Conservation (phyloP, 2,329 filamentous ascomycete genomes). For the Pezicula radicicola region DNA sequence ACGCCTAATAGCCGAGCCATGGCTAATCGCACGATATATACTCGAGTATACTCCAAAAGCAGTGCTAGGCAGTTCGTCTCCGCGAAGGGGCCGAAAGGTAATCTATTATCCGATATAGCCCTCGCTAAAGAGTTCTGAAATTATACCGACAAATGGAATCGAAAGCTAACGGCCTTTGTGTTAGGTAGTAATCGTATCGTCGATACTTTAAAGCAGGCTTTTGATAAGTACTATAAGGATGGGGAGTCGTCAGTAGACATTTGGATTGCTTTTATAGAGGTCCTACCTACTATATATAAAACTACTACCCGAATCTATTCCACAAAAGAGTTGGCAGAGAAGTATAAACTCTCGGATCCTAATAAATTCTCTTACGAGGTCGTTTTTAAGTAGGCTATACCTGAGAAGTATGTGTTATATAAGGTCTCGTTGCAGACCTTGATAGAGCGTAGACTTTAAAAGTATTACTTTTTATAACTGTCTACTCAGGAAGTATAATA, state of each 20-base stretch:
- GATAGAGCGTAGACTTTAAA: constrained; percentile 9
- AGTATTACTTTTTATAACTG: constrained; percentile 5
- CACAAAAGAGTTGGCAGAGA: constrained; percentile 10
- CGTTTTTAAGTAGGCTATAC: constrained; percentile 14
- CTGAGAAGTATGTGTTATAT: constrained; percentile 13
- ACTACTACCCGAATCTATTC: constrained; percentile 1
- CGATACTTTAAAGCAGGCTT: constrained; percentile 11
- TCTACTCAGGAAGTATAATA: constrained; percentile 7
- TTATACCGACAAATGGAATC: constrained; percentile 4
- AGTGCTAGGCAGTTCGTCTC: constrained; percentile 6
- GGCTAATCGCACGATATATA: constrained; percentile 4
- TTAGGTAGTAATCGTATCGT: constrained; percentile 9
- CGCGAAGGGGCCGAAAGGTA: constrained; percentile 1
- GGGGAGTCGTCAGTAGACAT: constrained; percentile 8
- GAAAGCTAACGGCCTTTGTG: constrained; percentile 10
- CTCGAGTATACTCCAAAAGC: constrained; percentile 8
- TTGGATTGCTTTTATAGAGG: constrained; percentile 12
- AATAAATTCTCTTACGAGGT: constrained; percentile 11
- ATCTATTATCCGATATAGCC: constrained; percentile 6
- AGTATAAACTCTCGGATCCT: constrained; percentile 3
- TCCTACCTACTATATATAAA: constrained; percentile 2
- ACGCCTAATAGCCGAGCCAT: constrained; percentile 6
- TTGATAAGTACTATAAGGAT: constrained; percentile 9
- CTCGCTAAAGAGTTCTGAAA: constrained; percentile 7
- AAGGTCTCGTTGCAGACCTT: constrained; percentile 13